Evolutionary conservation across 2,329 filamentous ascomycete genomes (phyloP).

Genomic region (Scedosporium aurantiacum): DNA sequence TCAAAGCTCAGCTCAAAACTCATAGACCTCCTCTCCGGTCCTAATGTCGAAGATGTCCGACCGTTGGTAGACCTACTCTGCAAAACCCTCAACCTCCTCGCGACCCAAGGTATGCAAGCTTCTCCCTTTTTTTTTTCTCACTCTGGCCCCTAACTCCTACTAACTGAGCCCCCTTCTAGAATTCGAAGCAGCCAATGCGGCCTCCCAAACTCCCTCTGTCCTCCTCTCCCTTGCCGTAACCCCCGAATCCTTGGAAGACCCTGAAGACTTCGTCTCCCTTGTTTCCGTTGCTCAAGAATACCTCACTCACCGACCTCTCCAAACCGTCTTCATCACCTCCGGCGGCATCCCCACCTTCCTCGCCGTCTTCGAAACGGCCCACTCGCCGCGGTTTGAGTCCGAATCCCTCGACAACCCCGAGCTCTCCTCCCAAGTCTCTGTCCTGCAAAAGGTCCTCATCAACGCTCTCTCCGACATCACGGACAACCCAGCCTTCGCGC

Average conservation of each 20-base stretch:
- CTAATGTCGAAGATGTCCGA: conserved; percentile 28
- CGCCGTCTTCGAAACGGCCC: conserved; percentile 34
- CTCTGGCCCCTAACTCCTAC: too few species aligned
- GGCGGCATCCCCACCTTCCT: conserved; percentile 32
- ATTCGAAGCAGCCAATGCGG: conserved; percentile 31
- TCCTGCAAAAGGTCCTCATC: conserved; percentile 37
- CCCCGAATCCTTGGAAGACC: conserved; percentile 28
- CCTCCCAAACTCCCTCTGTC: conserved; percentile 32
- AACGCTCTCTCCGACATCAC: conserved; percentile 42
- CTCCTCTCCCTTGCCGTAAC: conserved; percentile 39
- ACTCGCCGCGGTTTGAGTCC: conserved; percentile 26
- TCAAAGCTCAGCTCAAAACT: conserved; percentile 38
- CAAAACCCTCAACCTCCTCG: conserved; percentile 44
- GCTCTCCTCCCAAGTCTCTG: neutral
- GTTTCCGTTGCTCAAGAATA: conserved; percentile 43
- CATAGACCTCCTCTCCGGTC: conserved; percentile 35
- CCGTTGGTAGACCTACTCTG: conserved; percentile 40
- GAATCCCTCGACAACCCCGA: conserved; percentile 34
- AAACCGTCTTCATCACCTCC: conserved; percentile 32
- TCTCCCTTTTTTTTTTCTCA: neutral
- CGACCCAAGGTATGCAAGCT: conserved; percentile 1
- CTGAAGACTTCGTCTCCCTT: conserved; percentile 43
- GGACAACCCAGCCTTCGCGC: conserved; percentile 34
- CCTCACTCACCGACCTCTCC: conserved; percentile 41
- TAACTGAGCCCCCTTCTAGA: conserved; percentile 21